Evolutionary conservation across 2,329 filamentous ascomycete species (phyloP).

Genomic region (Thelonectria discophora): DNA sequence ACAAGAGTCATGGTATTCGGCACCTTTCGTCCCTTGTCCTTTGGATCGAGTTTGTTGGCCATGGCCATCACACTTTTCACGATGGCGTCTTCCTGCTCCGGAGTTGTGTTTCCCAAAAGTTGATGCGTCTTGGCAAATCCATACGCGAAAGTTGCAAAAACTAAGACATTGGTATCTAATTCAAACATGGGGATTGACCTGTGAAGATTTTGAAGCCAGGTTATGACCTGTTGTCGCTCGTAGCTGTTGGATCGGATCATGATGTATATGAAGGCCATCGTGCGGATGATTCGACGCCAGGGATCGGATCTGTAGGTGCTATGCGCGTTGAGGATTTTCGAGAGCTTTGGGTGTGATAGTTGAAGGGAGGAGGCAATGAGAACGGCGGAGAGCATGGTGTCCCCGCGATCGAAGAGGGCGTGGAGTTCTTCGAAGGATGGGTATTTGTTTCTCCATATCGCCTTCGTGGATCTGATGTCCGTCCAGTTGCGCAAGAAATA

Average conservation of each 20-base stretch:
- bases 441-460: constrained; percentile 15
- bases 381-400: constrained; percentile 14
- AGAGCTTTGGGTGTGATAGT: constrained; percentile 10
- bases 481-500: neutral
- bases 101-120: neutral
- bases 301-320: constrained; percentile 16
- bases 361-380: constrained; percentile 15
- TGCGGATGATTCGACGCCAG: constrained; percentile 18
- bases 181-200: constrained; percentile 11
- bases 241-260: constrained; percentile 16
- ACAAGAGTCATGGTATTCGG: constrained; percentile 8
- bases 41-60: constrained; percentile 16
- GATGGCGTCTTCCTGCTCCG: neutral
- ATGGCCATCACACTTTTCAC: constrained; percentile 14
- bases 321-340: constrained; percentile 8
- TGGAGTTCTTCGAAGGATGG: constrained; percentile 15
- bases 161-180: constrained; percentile 17
- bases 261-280: constrained; percentile 16
- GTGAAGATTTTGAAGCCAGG: constrained; percentile 17
- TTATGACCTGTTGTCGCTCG: constrained; percentile 13
- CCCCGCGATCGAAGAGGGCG: constrained; percentile 15
- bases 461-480: neutral
- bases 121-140: constrained; percentile 12
- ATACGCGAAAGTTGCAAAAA: constrained; percentile 19
- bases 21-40: constrained; percentile 11